A percentile compares a stretch with the other conserved stretches of the same genome.
phyloP scores from a whole-genome alignment of 768 basidiomycete species.

The Tricholoma saponaceum region DNA sequence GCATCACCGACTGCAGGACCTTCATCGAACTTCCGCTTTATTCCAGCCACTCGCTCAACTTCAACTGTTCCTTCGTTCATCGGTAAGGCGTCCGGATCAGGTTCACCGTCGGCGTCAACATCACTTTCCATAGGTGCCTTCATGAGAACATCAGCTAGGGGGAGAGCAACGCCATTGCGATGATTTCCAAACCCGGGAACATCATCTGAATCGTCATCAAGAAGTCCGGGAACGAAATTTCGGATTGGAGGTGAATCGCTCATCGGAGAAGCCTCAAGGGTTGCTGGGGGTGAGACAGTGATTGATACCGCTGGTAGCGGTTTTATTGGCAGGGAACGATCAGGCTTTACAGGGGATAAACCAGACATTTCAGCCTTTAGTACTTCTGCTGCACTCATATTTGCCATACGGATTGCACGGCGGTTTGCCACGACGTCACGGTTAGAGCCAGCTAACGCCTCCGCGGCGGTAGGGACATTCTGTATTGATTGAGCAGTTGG shows the following conservation, averaged over 20 bases:
- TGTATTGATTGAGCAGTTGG: slow-evolving; percentile 54
- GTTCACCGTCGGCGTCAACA: slow-evolving; percentile 26
- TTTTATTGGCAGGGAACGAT: slow-evolving; percentile 35
- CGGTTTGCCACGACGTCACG: slow-evolving; percentile 88
- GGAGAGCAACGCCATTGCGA: slow-evolving; percentile 7
- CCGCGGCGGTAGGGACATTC: slow-evolving; percentile 56
- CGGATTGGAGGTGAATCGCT: slow-evolving; percentile 13
- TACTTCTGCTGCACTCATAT: slow-evolving; percentile 93
- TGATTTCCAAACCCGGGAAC: slow-evolving; percentile 36
- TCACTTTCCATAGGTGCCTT: slow-evolving; percentile 16
- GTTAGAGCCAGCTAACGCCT: slow-evolving; percentile 83
- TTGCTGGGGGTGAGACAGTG: slow-evolving; percentile 21
- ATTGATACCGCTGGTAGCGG: slow-evolving; percentile 24
- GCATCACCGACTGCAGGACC: slow-evolving; percentile 35
- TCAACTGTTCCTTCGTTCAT: slow-evolving; percentile 15
- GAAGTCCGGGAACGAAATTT: slow-evolving; percentile 2
- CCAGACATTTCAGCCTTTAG: slow-evolving; percentile 86
- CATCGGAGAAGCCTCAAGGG: slow-evolving; percentile 29
- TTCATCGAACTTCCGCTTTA: slow-evolving; percentile 49
- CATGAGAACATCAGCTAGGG: slow-evolving; percentile 1
- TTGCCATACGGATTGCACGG: slow-evolving; percentile 89
- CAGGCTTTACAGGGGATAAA: slow-evolving; percentile 41
- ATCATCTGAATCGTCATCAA: slow-evolving; percentile 23
- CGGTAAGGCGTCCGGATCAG: slow-evolving; percentile 24
- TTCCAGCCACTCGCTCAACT: slow-evolving; percentile 18